Percentiles rank a stretch among this genome's conserved stretches.
These are phyloP conservation scores for Prorocentrum cordatum DNA, from an alignment of 169 alveolate species.

Conservation along the genomic window DNA sequence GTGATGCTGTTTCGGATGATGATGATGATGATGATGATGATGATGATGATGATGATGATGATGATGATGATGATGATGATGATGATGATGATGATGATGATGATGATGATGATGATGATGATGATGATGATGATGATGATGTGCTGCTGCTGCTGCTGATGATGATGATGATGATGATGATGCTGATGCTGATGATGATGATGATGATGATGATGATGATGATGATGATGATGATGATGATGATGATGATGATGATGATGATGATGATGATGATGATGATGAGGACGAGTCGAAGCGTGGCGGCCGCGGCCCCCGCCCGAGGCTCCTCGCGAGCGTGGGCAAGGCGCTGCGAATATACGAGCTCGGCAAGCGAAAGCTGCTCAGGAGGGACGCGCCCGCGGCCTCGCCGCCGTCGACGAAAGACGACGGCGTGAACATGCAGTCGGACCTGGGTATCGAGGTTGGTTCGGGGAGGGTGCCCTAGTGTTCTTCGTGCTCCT, in stretches of 20 bases:
- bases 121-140: neutral
- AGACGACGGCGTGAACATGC: no score
- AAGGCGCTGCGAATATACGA: constrained; percentile 89
- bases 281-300: neutral
- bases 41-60: neutral
- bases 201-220: no score
- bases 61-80: no score
- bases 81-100: no score
- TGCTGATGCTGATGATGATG: neutral
- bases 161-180: neutral
- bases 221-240: no score
- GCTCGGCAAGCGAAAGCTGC: constrained; percentile 84
- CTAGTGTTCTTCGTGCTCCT: no score
- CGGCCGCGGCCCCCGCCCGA: constrained; percentile 17
- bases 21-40: neutral
- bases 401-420: no score
- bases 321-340: constrained; percentile 87
- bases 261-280: neutral
- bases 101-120: neutral
- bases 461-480: no score
- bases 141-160: no score
- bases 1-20: neutral
- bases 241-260: neutral
- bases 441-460: no score
- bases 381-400: no score